Percentiles rank a stretch among this genome's conserved stretches.
These are phyloP conservation scores for Emergomyces orientalis DNA, from an alignment of 2,329 filamentous ascomycete genomes.

Conservation along the genomic window DNA sequence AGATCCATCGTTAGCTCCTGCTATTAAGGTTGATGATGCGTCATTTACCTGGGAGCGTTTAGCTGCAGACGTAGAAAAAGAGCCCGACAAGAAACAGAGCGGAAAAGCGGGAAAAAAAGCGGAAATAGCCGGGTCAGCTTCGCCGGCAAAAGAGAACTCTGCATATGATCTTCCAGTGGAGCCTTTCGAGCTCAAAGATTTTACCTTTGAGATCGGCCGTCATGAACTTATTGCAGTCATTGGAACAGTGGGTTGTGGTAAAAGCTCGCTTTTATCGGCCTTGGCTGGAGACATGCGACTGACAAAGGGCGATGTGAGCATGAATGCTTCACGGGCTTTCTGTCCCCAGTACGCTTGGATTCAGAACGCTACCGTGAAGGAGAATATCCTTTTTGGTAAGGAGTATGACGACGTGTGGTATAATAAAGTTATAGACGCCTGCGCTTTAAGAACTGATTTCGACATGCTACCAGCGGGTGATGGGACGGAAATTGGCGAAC, in stretches of 20 bases:
- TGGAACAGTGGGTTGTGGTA: constrained; percentile 62
- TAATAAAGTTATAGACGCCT: constrained; percentile 71
- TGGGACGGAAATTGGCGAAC: constrained; percentile 84
- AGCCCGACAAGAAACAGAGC: constrained; percentile 12
- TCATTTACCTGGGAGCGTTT: constrained; percentile 76
- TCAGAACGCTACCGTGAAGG: constrained; percentile 74
- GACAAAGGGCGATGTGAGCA: constrained; percentile 60
- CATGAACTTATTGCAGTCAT: constrained; percentile 34
- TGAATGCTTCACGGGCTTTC: constrained; percentile 75
- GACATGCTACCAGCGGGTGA: constrained; percentile 91
- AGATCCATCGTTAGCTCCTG: constrained; percentile 44
- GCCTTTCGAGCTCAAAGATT: constrained; percentile 34
- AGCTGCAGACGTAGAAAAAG: constrained; percentile 18
- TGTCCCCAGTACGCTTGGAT: constrained; percentile 98
- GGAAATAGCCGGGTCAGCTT: constrained; percentile 34
- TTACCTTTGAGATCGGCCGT: constrained; percentile 29
- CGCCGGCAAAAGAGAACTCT: constrained; percentile 27
- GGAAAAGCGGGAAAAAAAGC: constrained; percentile 11
- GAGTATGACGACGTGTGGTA: constrained; percentile 70
- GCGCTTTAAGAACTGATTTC: constrained; percentile 73
- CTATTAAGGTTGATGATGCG: constrained; percentile 60
- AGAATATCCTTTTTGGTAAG: constrained; percentile 89
- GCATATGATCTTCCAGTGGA: constrained; percentile 21
- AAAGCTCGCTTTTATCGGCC: constrained; percentile 79
- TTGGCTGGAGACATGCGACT: constrained; percentile 90